phyloP scores from a whole-genome alignment of 129 eudicot species.

The Logfia minima region DNA sequence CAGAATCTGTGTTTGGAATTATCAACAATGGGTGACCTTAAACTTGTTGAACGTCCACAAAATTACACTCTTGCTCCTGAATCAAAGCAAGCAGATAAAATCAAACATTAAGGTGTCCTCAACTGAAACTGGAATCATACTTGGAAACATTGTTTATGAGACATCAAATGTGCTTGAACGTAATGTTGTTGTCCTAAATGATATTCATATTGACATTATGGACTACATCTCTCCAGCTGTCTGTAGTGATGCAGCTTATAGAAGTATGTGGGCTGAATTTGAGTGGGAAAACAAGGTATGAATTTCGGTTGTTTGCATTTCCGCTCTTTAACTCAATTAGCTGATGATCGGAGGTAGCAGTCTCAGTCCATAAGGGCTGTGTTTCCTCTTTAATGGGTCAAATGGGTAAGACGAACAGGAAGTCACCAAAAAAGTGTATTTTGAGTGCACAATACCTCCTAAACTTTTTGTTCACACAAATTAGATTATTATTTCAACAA shows the following conservation, averaged over 20 bases:
- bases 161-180: constrained; percentile 89
- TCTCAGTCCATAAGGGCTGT: not conserved
- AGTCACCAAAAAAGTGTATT: not conserved
- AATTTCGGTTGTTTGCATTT: constrained; percentile 7
- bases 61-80: constrained; percentile 92
- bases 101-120: constrained; percentile 97
- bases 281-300: constrained; percentile 99
- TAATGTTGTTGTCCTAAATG: constrained; percentile 85
- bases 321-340: not conserved
- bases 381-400: not conserved
- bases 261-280: constrained; percentile 98
- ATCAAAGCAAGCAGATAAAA: constrained; percentile 83
- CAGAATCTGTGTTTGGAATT: constrained; percentile 90
- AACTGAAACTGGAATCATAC: constrained; percentile 93
- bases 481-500: too few relatives aligned
- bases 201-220: constrained; percentile 96
- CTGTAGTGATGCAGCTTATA: constrained; percentile 83
- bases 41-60: constrained; percentile 96
- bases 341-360: not conserved
- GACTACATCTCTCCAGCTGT: constrained; percentile 95
- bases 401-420: not conserved
- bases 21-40: constrained; percentile 98
- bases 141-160: constrained; percentile 92
- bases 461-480: too few relatives aligned
- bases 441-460: not conserved